Conservation (phyloP, 352 stramenopile species). For the Phytophthora podocarpi region DNA sequence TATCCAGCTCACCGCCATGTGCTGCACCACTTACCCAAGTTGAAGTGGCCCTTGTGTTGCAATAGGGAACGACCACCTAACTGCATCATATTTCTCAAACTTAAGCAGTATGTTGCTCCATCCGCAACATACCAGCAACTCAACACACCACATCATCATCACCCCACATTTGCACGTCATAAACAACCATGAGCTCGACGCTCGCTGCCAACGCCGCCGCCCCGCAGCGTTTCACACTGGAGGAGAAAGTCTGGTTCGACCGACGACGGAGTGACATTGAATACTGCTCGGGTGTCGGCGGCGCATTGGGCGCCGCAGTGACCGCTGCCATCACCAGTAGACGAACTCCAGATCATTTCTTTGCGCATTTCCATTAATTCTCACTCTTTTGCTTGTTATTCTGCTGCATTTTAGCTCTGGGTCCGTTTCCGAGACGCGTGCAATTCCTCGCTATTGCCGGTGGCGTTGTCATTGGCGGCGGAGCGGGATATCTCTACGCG, state of each 20-base stretch:
- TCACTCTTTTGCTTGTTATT: constrained; percentile 1
- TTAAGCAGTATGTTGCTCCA: no score
- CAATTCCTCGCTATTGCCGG: constrained; percentile 68
- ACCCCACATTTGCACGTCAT: constrained; percentile 16
- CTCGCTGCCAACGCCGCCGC: background rate
- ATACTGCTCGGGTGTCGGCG: constrained; percentile 69
- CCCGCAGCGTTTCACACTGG: constrained; percentile 63
- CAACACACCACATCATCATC: background rate
- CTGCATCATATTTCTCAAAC: constrained; percentile 8
- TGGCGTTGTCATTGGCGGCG: constrained; percentile 60
- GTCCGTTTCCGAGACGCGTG: constrained; percentile 67
- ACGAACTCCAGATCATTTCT: background rate
- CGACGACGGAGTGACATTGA: constrained; percentile 68
- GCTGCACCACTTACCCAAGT: constrained; percentile 12
- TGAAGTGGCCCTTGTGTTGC: constrained; percentile 5
- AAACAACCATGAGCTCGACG: constrained; percentile 27
- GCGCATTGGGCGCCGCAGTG: constrained; percentile 54
- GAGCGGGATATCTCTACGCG: constrained; percentile 68
- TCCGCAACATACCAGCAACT: constrained; percentile 3
- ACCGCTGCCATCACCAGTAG: constrained; percentile 61
- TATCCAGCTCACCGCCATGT: constrained; percentile 10
- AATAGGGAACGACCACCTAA: background rate
- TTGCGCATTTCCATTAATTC: background rate
- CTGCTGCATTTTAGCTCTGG: constrained; percentile 43
- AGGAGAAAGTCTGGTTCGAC: constrained; percentile 87